These are phyloP conservation scores for Friedmanniomyces endolithicus DNA, from an alignment of 495 filamentous ascomycete species.

Conservation along the genomic window DNA sequence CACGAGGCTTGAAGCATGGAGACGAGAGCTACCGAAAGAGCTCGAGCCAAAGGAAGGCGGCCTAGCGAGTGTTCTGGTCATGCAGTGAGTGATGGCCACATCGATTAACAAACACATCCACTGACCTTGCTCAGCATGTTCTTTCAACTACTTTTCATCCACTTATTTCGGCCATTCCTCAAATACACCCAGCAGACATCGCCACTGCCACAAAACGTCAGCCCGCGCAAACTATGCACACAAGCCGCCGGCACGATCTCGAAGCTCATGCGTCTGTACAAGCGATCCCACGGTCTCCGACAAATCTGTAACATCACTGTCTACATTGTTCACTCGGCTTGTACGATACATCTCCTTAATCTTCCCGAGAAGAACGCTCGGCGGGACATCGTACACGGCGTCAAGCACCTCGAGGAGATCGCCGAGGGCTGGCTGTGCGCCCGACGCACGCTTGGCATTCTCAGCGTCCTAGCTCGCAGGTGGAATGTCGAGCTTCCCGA, in stretches of 20 bases:
- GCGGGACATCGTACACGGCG: slow-evolving; percentile 75
- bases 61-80: slow-evolving; percentile 75
- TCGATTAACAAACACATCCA: not conserved
- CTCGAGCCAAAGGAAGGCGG: slow-evolving; percentile 82
- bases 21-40: slow-evolving; percentile 71
- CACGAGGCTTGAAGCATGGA: slow-evolving; percentile 82
- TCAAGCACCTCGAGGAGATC: slow-evolving; percentile 93
- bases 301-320: slow-evolving; percentile 94
- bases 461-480: slow-evolving; percentile 71
- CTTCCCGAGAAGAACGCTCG: slow-evolving; percentile 78
- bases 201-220: slow-evolving; percentile 76
- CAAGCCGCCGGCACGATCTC: slow-evolving; percentile 80
- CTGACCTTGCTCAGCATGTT: slow-evolving; percentile 64
- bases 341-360: slow-evolving; percentile 88
- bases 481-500: slow-evolving; percentile 82
- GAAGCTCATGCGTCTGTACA: slow-evolving; percentile 84
- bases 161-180: slow-evolving; percentile 91
- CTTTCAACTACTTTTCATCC: slow-evolving; percentile 89
- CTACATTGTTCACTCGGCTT: slow-evolving; percentile 87
- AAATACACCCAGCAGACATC: slow-evolving; percentile 73
- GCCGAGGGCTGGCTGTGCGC: slow-evolving; percentile 90
- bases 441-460: slow-evolving; percentile 67
- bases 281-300: slow-evolving; percentile 74
- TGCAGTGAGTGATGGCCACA: slow-evolving; percentile 58
- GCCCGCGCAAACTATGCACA: slow-evolving; percentile 79